A percentile compares a stretch with the other conserved stretches of the same genome.
These are phyloP conservation scores for Pseudocercospora crystallina DNA, from an alignment of 2,329 filamentous ascomycete species.

Conservation along the genomic window DNA sequence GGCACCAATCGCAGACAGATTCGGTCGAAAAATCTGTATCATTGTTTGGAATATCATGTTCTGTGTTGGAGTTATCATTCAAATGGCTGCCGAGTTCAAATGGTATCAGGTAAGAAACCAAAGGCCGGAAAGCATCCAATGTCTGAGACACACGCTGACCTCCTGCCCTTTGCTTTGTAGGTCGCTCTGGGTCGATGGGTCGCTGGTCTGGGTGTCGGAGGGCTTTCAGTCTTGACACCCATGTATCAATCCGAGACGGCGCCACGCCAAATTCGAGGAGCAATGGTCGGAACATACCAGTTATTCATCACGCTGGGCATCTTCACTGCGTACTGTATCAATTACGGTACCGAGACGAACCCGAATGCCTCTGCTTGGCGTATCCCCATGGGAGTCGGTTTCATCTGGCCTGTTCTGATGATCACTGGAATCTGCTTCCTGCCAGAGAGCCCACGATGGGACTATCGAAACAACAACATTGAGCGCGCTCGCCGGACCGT, in stretches of 20 bases:
- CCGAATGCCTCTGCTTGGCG: conserved; percentile 58
- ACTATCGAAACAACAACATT: conserved; percentile 56
- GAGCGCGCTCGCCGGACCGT: conserved; percentile 54
- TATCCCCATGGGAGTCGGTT: conserved; percentile 61
- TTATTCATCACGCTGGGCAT: conserved; percentile 70
- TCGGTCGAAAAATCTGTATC: conserved; percentile 64
- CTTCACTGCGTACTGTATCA: conserved; percentile 50
- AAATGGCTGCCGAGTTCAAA: conserved; percentile 56
- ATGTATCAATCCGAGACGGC: conserved; percentile 70
- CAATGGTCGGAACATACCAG: conserved; percentile 65
- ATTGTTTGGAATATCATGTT: conserved; percentile 63
- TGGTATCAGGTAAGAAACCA: no score
- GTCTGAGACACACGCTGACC: no score
- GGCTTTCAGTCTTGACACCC: conserved; percentile 62
- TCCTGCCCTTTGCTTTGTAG: no score
- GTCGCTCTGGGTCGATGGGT: conserved; percentile 64
- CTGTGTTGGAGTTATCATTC: conserved; percentile 63
- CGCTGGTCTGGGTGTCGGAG: conserved; percentile 66
- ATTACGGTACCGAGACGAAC: conserved; percentile 59
- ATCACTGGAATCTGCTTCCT: conserved; percentile 55
- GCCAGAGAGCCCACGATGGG: conserved; percentile 58
- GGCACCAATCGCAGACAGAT: conserved; percentile 61
- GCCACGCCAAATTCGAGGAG: conserved; percentile 63
- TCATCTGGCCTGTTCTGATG: conserved; percentile 57
- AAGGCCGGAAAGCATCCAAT: no score